phyloP scores from a whole-genome alignment of 441 rosid species.

The Euphorbia schlechtendalii region DNA sequence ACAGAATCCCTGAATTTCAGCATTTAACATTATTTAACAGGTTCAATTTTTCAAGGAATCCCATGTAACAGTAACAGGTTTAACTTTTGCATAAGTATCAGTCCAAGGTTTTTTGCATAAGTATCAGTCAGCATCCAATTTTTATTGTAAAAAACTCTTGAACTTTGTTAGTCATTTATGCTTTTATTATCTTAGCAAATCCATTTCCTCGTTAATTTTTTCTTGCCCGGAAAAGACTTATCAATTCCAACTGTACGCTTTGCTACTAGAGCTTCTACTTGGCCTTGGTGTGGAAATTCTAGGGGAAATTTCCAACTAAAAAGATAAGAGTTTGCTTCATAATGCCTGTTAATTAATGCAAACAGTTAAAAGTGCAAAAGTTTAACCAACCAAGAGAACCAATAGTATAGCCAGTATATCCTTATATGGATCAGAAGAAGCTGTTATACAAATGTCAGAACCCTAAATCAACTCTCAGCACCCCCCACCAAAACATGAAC shows the following conservation, averaged over 20 bases:
- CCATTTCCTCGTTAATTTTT: not conserved
- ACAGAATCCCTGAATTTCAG: not conserved
- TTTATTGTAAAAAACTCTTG: not conserved
- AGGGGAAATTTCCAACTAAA: not conserved
- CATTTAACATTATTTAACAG: not conserved
- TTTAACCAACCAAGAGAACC: too few species aligned
- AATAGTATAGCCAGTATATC: too few species aligned
- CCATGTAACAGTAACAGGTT: not conserved
- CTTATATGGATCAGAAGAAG: too few species aligned
- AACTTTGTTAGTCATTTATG: not conserved
- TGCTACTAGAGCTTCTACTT: not conserved
- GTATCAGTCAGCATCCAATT: not conserved
- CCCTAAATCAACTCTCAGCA: not conserved
- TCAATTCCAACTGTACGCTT: not conserved
- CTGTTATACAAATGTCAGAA: not conserved
- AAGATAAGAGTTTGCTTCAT: not conserved
- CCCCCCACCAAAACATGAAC: not conserved
- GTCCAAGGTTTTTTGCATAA: not conserved
- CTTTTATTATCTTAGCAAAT: too few species aligned
- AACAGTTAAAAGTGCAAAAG: too few species aligned
- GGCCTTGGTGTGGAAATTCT: not conserved
- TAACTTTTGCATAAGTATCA: not conserved
- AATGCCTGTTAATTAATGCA: not conserved
- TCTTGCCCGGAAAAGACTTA: not conserved
- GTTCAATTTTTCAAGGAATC: not conserved